Conservation (phyloP, 2,329 filamentous ascomycete genomes). For the Aspergillus terreus region DNA sequence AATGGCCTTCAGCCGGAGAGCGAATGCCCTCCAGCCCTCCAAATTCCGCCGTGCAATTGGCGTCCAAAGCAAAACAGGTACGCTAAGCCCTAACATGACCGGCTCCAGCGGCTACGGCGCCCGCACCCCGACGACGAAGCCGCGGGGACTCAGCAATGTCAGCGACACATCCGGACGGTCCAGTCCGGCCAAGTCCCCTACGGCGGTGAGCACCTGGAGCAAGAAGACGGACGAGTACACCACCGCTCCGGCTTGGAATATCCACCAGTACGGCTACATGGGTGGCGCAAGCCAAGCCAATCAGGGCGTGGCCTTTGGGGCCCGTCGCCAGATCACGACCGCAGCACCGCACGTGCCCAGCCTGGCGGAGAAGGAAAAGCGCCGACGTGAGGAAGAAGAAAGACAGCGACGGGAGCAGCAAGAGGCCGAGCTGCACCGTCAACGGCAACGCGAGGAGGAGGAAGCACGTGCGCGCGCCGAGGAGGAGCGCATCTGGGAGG, state of each 20-base stretch:
- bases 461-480: constrained; percentile 43
- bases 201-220: constrained; percentile 79
- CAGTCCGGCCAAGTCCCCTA: constrained; percentile 60
- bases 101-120: constrained; percentile 52
- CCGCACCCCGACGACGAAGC: constrained; percentile 30
- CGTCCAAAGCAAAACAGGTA: constrained; percentile 57
- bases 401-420: constrained; percentile 48
- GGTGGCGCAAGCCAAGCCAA: constrained; percentile 95
- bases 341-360: constrained; percentile 75
- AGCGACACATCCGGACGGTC: constrained; percentile 56
- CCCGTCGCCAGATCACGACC: constrained; percentile 85
- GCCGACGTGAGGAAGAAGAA: constrained; percentile 57
- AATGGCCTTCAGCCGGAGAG: constrained; percentile 83
- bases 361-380: constrained; percentile 78
- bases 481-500: constrained; percentile 46
- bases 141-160: constrained; percentile 53
- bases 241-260: constrained; percentile 94
- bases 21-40: constrained; percentile 68
- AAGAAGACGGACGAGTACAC: constrained; percentile 74
- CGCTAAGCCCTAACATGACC: constrained; percentile 65
- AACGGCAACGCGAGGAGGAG: constrained; percentile 48
- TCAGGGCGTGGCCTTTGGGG: constrained; percentile 88
- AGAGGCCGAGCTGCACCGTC: constrained; percentile 49
- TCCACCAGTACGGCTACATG: constrained; percentile 97
- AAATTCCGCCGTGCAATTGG: constrained; percentile 75